Evolutionary conservation across 768 basidiomycete species (phyloP), one percentile per base, ranked within the genome.

Genomic region (Tricholoma hemisulphureum): DNA sequence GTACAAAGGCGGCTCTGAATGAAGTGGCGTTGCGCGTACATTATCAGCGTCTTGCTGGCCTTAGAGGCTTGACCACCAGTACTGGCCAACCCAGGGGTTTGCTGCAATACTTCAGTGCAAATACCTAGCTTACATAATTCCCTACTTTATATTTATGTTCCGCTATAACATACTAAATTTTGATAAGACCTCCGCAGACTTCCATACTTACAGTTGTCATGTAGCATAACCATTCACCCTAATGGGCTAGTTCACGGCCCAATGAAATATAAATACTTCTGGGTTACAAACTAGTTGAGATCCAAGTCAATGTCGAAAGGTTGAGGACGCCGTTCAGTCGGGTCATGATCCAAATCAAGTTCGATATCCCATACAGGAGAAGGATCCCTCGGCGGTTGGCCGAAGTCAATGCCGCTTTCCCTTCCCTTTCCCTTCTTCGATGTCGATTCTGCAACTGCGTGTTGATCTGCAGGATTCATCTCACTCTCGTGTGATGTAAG

Each of bases 301-400:
- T 83, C 82, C n/a, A 81, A 71, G 41, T 83, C 80, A 41, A 82
- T 80, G 58, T 81, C 69, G 45, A 74, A 75, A 24, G 67, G 75
- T 63, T 71, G 73, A 2, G 66, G 59, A 3, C 69, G 63, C 23
- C 56, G 26, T 45, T 58, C 58, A 23, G 50, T 51, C 39, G 49
- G 10, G 13, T 32, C 46, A 45, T 63, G 64, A 62, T 80, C 66
- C 31, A 82, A 69, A 56, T 86, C 85, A 4, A 82, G 75, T 61
- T 90, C 89, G 55, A 90, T 87, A 65, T 89, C 88, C 90, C 90
- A 91, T 6, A 76, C 72, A 1, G 88, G 85, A 64, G 86, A 89
- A 4, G 76, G 73, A 51, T 77, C 75, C 48, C 83, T 74, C 16
- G 63, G 32, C 24, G 62, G 58, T 20, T 55, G 51, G 20, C 52